Evolutionary conservation across 768 basidiomycete species (phyloP).

Genomic region (Hysterangium stoloniferum): DNA sequence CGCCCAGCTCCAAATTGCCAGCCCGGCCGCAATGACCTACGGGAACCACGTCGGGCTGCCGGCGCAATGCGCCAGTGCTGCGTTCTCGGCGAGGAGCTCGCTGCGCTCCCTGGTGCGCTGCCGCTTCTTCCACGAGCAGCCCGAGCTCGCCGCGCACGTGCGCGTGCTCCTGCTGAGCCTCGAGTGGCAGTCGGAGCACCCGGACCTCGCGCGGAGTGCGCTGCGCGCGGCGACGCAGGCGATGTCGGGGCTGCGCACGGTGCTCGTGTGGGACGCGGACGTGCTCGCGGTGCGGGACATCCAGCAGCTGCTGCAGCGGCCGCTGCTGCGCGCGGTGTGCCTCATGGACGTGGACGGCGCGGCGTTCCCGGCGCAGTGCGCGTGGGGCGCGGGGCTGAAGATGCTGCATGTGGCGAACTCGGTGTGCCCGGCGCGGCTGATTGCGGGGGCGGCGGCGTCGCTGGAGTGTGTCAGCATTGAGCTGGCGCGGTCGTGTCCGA

Average conservation of each 20-base stretch:
- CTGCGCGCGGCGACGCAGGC: slow-evolving; percentile 3
- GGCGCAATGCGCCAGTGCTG: not conserved
- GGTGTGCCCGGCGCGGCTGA: not conserved
- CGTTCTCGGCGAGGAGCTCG: not conserved
- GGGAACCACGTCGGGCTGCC: not conserved
- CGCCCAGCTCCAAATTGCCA: slow-evolving; percentile 2
- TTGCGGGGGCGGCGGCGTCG: not conserved
- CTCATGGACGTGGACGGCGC: slow-evolving; percentile 10
- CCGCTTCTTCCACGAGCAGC: slow-evolving; percentile 4
- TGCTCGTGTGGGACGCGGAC: slow-evolving; percentile 8
- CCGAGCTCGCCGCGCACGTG: slow-evolving; percentile 9
- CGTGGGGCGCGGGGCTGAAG: slow-evolving; percentile 2
- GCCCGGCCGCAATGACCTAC: not conserved
- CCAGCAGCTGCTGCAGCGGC: not conserved
- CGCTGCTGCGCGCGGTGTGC: slow-evolving; percentile 2
- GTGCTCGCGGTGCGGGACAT: slow-evolving; percentile 1
- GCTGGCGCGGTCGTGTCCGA: not conserved
- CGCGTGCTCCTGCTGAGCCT: slow-evolving; percentile 7
- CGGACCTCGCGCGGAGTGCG: slow-evolving; percentile 1
- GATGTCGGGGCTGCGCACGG: slow-evolving; percentile 7
- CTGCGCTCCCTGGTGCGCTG: not conserved
- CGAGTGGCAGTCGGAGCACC: slow-evolving; percentile 2
- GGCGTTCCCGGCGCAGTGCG: slow-evolving; percentile 3
- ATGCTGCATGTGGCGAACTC: slow-evolving; percentile 7
- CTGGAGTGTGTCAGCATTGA: slow-evolving; percentile 8